Evolutionary conservation across 2,329 filamentous ascomycete species (phyloP), one percentile per base, ranked within the genome.

Genomic region (Botrytis squamosa): DNA sequence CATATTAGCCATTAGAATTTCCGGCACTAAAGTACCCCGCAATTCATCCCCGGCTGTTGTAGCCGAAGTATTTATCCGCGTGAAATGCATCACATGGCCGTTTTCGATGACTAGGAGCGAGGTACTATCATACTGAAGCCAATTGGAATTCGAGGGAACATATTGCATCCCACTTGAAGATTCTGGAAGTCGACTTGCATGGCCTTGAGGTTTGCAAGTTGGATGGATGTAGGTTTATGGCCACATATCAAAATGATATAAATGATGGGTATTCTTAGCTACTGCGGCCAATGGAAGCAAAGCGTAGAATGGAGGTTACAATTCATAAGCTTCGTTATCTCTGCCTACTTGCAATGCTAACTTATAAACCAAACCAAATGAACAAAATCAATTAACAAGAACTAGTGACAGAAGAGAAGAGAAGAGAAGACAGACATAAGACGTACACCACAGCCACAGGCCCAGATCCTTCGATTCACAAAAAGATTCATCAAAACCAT

Each of bases 41-140:
- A 68, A 52, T 68, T 40, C 22, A 68, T 55, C 33, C 65, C 22
- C 36, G 46, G 44, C 20, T 52, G 5, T 52, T 36, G 33, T 16
- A 52, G 10, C 65, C 65, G 33, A 65, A 65, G 7, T 10, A 65
- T 67, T 67, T 67, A 52, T 67, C 65, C 65, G 62, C 6, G 9
- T 25, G 57, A 20, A 57, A 57, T 18, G 16, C n/a, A 57, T 57
- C 52, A 57, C 52, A 57, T 57, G 52, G n/a, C 16, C 14, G n/a
- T 55, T 29, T 55, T 25, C 25, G 12, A 55, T 52, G 52, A 16
- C 25, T 16, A 14, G 22, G 49, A n/a, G 16, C 46, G 20, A 22
- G 44, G 20, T 10, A 25, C 46, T 52, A 52, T 52, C 46, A 52
- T 9, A 14, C 25, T n/a, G 0, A 7, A n/a, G 25, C 49, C 49